phyloP scores from a whole-genome alignment of 169 alveolate species.

The Perkinsus olseni region DNA sequence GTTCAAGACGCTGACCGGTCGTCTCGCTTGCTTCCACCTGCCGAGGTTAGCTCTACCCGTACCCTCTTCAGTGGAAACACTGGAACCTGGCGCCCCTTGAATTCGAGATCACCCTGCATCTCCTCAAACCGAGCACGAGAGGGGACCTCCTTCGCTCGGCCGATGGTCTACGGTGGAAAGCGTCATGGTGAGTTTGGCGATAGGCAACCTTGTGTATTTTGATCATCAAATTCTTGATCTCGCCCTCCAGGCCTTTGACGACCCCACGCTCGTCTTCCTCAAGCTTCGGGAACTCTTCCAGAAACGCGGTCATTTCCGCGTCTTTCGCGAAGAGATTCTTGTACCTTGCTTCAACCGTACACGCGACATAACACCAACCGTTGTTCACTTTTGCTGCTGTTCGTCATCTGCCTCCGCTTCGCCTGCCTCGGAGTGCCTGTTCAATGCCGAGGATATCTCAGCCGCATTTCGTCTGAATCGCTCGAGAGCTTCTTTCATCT shows the following conservation, averaged over 20 bases:
- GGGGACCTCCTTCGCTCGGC: slow-evolving; percentile 44
- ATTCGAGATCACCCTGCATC: slow-evolving; percentile 39
- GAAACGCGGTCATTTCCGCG: slow-evolving; percentile 61
- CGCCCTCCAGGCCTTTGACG: slow-evolving; percentile 41
- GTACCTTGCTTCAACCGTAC: slow-evolving; percentile 23
- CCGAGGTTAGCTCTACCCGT: not conserved
- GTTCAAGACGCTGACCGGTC: slow-evolving; percentile 52
- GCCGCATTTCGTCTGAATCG: slow-evolving; percentile 51
- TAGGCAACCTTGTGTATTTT: slow-evolving; percentile 35
- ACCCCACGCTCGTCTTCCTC: slow-evolving; percentile 43
- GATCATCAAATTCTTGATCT: slow-evolving; percentile 46
- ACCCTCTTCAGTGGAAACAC: slow-evolving; percentile 20
- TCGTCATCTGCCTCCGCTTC: slow-evolving; percentile 29
- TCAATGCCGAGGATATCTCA: slow-evolving; percentile 51
- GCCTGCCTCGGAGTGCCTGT: slow-evolving; percentile 29
- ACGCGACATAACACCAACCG: not conserved
- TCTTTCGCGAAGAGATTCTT: slow-evolving; percentile 59
- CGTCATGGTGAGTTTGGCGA: not conserved
- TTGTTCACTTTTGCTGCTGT: not conserved
- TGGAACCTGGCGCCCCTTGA: slow-evolving; percentile 44
- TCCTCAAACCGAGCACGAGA: slow-evolving; percentile 35
- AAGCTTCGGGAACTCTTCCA: slow-evolving; percentile 52
- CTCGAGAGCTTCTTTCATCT: slow-evolving; percentile 51
- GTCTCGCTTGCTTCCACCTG: slow-evolving; percentile 20
- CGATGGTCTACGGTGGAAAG: not conserved